These are phyloP conservation scores for Licmophora abbreviata DNA, from an alignment of 108 stramenopile species.

Conservation along the genomic window DNA sequence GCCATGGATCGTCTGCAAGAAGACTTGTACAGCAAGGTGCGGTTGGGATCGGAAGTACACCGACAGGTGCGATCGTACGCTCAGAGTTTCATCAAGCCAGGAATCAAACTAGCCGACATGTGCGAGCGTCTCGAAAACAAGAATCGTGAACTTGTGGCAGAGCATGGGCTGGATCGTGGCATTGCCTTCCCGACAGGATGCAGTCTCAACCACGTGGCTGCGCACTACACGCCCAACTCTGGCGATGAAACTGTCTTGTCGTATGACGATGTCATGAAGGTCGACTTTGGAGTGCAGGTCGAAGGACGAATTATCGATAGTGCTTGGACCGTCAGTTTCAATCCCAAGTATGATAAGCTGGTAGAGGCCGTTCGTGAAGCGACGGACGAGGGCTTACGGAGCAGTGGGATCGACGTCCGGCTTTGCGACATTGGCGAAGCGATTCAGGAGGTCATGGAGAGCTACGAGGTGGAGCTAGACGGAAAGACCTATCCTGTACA, in stretches of 20 bases:
- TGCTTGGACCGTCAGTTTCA: slow-evolving; percentile 97
- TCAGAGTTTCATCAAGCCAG: slow-evolving; percentile 93
- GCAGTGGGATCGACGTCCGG: slow-evolving; percentile 95
- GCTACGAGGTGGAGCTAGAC: slow-evolving; percentile 93
- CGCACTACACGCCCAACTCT: slow-evolving; percentile 96
- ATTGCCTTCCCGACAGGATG: slow-evolving; percentile 99
- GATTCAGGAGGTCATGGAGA: slow-evolving; percentile 98
- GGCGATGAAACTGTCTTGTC: slow-evolving; percentile 91
- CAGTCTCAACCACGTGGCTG: slow-evolving; percentile 95
- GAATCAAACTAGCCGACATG: slow-evolving; percentile 92
- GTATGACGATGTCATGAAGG: slow-evolving; percentile 94
- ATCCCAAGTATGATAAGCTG: slow-evolving; percentile 87
- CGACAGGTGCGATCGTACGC: slow-evolving; percentile 94
- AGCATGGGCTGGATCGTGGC: slow-evolving; percentile 85
- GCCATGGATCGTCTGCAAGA: slow-evolving; percentile 72
- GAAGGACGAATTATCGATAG: slow-evolving; percentile 99
- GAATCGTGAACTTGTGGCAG: slow-evolving; percentile 84
- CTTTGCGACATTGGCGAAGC: slow-evolving; percentile 95
- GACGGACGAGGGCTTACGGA: slow-evolving; percentile 87
- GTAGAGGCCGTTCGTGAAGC: slow-evolving; percentile 92
- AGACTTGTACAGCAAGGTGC: slow-evolving; percentile 83
- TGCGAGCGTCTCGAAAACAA: slow-evolving; percentile 91
- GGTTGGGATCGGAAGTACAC: slow-evolving; percentile 91
- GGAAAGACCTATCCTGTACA: slow-evolving; percentile 91
- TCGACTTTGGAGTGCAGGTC: slow-evolving; percentile 99